These are phyloP conservation scores for Dactylellina sp. DNA, from an alignment of 2,329 filamentous ascomycete genomes.

Conservation along the genomic window DNA sequence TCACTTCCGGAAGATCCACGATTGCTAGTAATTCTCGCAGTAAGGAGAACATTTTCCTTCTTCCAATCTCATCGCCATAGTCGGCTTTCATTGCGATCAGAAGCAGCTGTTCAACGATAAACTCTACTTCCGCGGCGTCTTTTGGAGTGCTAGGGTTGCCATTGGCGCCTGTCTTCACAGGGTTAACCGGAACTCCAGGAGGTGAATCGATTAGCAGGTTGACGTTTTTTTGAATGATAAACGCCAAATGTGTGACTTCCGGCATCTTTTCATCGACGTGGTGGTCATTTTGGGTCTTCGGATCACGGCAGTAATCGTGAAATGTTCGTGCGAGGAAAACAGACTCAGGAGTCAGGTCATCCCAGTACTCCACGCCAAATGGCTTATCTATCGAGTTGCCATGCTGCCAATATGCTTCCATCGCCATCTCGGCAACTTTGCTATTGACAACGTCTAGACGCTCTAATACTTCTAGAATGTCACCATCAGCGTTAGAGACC, in stretches of 20 bases:
- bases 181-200: constrained; percentile 62
- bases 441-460: constrained; percentile 92
- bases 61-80: constrained; percentile 96
- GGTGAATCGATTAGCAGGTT: constrained; percentile 65
- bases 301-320: constrained; percentile 87
- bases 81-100: constrained; percentile 92
- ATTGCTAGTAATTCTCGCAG: constrained; percentile 86
- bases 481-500: constrained; percentile 94
- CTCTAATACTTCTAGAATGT: constrained; percentile 88
- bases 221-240: constrained; percentile 84
- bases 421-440: constrained; percentile 90
- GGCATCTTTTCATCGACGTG: constrained; percentile 89
- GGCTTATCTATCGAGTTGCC: constrained; percentile 81
- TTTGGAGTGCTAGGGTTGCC: constrained; percentile 63
- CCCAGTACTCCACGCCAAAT: constrained; percentile 82
- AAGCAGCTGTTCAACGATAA: constrained; percentile 93
- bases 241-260: constrained; percentile 90
- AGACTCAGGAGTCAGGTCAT: constrained; percentile 83
- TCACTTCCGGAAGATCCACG: constrained; percentile 88
- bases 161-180: constrained; percentile 61
- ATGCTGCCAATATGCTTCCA: constrained; percentile 96
- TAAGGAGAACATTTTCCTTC: constrained; percentile 93
- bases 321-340: constrained; percentile 92
- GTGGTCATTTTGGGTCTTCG: constrained; percentile 76
- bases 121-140: constrained; percentile 89